Evolutionary conservation across 495 filamentous ascomycete genomes (phyloP).

Genomic region (Hyaloscypha bicolor): DNA sequence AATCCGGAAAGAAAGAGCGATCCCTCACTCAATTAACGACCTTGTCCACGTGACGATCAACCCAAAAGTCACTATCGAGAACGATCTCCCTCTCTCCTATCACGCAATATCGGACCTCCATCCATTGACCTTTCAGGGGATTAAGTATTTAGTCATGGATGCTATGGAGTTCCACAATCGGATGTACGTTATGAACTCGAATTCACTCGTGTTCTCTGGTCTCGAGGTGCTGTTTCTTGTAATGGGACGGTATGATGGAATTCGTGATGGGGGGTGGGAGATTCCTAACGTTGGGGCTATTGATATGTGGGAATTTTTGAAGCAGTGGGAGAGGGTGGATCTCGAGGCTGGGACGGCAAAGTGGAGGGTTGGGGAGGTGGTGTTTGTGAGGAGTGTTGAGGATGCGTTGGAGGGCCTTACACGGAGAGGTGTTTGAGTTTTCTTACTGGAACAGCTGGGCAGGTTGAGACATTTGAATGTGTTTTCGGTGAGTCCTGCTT

Average conservation of each 20-base stretch:
- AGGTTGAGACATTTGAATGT: too few relatives aligned
- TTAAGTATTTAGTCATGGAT: background rate
- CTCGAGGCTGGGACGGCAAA: background rate
- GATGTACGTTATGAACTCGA: background rate
- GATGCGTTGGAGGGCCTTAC: background rate
- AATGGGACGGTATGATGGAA: background rate
- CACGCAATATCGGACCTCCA: background rate
- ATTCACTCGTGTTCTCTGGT: background rate
- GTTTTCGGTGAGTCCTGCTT: too few relatives aligned
- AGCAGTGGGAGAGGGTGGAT: background rate
- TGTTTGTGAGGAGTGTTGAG: conserved; percentile 2
- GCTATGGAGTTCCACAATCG: background rate
- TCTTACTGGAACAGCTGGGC: background rate
- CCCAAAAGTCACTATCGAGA: background rate
- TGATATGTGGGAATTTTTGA: background rate
- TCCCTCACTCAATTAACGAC: background rate
- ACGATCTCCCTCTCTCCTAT: background rate
- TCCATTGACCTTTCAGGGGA: background rate
- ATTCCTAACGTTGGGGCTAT: background rate
- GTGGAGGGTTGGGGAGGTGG: background rate
- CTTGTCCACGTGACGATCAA: background rate
- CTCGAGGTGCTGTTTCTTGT: conserved; percentile 5
- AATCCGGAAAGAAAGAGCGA: background rate
- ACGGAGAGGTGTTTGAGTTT: background rate
- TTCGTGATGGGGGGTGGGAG: background rate